A percentile compares a stretch with the other conserved stretches of the same genome.
These are phyloP conservation scores for Epichloe hybrida DNA, from an alignment of 2,329 filamentous ascomycete species.

Conservation along the genomic window DNA sequence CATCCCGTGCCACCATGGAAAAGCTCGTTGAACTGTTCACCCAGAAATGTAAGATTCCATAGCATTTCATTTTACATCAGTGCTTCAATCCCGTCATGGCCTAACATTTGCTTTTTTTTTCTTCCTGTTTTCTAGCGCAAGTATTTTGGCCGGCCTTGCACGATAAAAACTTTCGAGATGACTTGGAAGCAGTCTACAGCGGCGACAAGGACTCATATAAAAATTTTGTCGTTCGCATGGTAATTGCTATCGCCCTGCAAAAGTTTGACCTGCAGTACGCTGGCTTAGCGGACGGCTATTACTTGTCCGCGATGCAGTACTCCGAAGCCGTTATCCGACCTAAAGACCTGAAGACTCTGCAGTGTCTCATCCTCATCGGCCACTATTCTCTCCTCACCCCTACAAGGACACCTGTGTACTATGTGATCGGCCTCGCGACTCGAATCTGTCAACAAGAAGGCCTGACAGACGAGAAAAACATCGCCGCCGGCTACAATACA, in stretches of 20 bases:
- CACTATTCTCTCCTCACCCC: conserved; percentile 90
- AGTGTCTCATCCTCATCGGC: conserved; percentile 76
- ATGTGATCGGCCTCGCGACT: conserved; percentile 77
- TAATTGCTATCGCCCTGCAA: conserved; percentile 88
- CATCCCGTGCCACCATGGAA: conserved; percentile 59
- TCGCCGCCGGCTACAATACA: conserved; percentile 47
- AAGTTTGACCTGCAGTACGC: conserved; percentile 82
- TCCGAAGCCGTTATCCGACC: conserved; percentile 71
- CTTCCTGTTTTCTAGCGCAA: conserved; percentile 45
- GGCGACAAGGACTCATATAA: conserved; percentile 67
- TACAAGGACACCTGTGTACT: conserved; percentile 84
- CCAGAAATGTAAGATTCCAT: conserved; percentile 51
- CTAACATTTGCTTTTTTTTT: neutral
- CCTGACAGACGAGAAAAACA: conserved; percentile 78
- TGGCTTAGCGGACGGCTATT: conserved; percentile 90
- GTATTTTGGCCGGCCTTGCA: conserved; percentile 79
- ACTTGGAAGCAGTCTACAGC: conserved; percentile 69
- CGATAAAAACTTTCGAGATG: conserved; percentile 61
- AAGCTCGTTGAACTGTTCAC: conserved; percentile 75
- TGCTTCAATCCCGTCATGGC: no score
- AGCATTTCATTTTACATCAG: neutral
- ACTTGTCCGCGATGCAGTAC: conserved; percentile 73
- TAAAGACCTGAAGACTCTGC: conserved; percentile 83
- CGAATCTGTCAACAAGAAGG: conserved; percentile 83
- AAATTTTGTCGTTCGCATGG: conserved; percentile 80